Evolutionary conservation across 1,284 basidiomycete species (phyloP).

Genomic region (Omphalotus olearius): DNA sequence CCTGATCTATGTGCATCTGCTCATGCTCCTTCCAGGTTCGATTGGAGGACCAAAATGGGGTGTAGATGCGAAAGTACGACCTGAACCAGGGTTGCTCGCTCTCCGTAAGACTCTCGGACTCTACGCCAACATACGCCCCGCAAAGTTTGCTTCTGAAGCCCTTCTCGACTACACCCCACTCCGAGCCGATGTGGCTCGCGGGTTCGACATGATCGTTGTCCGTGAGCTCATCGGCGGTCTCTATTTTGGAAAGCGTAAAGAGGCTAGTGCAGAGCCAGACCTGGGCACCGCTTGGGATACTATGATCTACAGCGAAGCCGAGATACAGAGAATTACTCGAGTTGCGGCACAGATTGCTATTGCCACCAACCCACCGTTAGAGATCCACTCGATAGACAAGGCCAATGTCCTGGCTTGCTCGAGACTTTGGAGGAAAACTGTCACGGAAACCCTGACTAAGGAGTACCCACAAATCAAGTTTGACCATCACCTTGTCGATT

Average conservation of each 20-base stretch:
- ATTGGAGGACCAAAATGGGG: constrained; percentile 99
- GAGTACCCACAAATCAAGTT: constrained; percentile 87
- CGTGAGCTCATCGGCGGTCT: constrained; percentile 92
- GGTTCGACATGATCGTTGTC: constrained; percentile 90
- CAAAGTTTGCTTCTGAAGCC: constrained; percentile 90
- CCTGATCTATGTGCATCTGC: constrained; percentile 1
- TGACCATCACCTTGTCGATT: constrained; percentile 93
- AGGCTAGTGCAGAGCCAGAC: constrained; percentile 66
- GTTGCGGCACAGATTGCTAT: constrained; percentile 94
- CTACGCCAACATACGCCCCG: constrained; percentile 98
- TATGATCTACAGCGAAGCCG: constrained; percentile 88
- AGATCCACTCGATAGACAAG: constrained; percentile 96
- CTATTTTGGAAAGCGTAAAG: constrained; percentile 94
- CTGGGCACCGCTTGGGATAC: constrained; percentile 81
- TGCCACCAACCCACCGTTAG: constrained; percentile 78
- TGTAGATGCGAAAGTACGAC: constrained; percentile 83
- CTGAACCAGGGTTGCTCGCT: constrained; percentile 91
- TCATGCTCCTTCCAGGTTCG: constrained; percentile 57
- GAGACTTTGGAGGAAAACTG: constrained; percentile 91
- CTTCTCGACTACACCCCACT: constrained; percentile 92
- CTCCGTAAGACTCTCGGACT: constrained; percentile 93
- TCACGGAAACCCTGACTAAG: constrained; percentile 74
- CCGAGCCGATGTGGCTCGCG: constrained; percentile 80
- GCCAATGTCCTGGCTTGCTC: constrained; percentile 98
- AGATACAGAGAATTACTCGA: constrained; percentile 93